These are phyloP conservation scores for Quercus tomentella DNA, from an alignment of 331 rosid species.

Conservation along the genomic window DNA sequence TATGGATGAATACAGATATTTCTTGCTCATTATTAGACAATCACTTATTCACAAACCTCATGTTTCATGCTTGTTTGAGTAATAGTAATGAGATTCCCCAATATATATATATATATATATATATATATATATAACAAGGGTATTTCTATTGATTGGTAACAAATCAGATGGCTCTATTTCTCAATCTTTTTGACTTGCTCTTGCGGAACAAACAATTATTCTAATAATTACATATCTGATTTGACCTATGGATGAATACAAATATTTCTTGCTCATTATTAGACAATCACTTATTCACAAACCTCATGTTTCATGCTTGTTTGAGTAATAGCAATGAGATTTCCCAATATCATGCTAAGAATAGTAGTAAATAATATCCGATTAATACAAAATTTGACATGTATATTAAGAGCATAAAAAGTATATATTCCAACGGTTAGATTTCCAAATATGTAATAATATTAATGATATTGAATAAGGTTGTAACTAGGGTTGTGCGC, in stretches of 20 bases:
- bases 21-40: too few relatives aligned
- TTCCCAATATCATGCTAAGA: not conserved
- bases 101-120: not conserved
- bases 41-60: not conserved
- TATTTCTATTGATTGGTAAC: too few relatives aligned
- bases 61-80: not conserved
- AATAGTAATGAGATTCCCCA: not conserved
- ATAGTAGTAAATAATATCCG: not conserved
- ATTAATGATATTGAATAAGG: too few relatives aligned
- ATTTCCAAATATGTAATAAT: too few relatives aligned
- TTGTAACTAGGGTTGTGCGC: too few relatives aligned
- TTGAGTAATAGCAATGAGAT: not conserved
- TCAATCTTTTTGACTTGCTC: too few relatives aligned
- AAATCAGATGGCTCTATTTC: too few relatives aligned
- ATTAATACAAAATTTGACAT: too few relatives aligned
- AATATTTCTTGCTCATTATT: too few relatives aligned
- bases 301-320: not conserved
- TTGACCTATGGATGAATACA: not conserved
- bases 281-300: not conserved
- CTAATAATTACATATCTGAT: not conserved
- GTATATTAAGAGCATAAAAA: too few relatives aligned
- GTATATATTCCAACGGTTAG: too few relatives aligned
- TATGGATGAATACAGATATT: not conserved
- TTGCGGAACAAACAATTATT: not conserved
- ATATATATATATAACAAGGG: too few relatives aligned